A percentile compares a stretch with the other conserved stretches of the same genome.
These are phyloP conservation scores for Penicillium corylophilum DNA, from an alignment of 2,329 filamentous ascomycete species.

Conservation along the genomic window DNA sequence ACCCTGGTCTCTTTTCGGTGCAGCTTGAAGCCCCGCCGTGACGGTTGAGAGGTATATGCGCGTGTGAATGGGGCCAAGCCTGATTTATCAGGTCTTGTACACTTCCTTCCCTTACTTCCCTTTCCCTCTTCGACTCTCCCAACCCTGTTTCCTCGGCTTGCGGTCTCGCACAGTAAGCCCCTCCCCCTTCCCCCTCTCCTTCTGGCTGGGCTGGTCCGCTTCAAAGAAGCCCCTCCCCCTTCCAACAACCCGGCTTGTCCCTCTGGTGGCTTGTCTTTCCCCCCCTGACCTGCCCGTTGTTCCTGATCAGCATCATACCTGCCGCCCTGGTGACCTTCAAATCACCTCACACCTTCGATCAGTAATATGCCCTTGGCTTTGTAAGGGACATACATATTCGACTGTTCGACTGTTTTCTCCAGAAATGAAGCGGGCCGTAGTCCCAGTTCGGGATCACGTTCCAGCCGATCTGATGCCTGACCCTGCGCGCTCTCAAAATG, in stretches of 20 bases:
- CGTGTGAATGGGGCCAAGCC: background rate
- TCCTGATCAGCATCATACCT: background rate
- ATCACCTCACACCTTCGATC: background rate
- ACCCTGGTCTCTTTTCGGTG: background rate
- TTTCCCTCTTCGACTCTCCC: background rate
- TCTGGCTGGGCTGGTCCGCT: background rate
- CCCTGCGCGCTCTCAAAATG: background rate
- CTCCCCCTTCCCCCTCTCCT: background rate
- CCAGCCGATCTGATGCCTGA: background rate
- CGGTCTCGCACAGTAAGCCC: constrained; percentile 11
- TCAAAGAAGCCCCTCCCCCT: background rate
- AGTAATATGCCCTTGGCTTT: constrained; percentile 3
- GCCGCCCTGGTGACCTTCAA: background rate
- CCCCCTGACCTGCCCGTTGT: background rate
- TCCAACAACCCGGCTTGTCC: background rate
- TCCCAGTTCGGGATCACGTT: background rate
- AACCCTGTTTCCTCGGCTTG: background rate
- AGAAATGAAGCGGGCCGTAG: background rate
- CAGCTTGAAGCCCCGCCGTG: constrained; percentile 2
- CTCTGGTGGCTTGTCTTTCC: background rate
- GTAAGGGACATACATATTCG: background rate
- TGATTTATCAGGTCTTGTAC: background rate
- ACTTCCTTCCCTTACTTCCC: constrained; percentile 1
- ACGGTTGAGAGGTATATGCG: constrained; percentile 11
- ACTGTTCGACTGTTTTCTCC: background rate